Conservation (phyloP, 2,329 filamentous ascomycete genomes). For the Teratosphaeria zuluensis region DNA sequence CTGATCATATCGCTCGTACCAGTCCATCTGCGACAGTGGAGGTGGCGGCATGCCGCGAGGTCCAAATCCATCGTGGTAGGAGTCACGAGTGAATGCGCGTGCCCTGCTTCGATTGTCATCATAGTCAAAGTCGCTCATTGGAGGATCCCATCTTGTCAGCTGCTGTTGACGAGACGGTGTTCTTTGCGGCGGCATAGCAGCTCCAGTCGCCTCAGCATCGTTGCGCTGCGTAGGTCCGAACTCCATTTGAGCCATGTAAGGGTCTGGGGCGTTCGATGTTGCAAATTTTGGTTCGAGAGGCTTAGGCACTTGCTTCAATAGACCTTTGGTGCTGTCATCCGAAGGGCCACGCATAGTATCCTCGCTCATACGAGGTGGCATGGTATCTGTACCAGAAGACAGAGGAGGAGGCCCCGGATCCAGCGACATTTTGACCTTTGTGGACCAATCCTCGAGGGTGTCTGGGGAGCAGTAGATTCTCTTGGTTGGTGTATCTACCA, state of each 20-base stretch:
- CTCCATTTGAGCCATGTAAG: conserved; percentile 6
- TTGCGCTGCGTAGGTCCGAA: conserved; percentile 1
- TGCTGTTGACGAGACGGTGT: conserved; percentile 13
- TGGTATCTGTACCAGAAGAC: not conserved
- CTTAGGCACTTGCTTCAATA: conserved; percentile 1
- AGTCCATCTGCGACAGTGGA: conserved; percentile 5
- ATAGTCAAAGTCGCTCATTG: conserved; percentile 14
- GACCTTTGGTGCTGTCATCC: conserved; percentile 6
- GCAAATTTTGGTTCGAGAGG: conserved; percentile 1
- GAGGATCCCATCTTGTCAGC: conserved; percentile 15
- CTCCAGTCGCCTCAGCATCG: conserved; percentile 3
- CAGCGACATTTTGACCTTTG: conserved; percentile 1
- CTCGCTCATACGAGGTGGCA: conserved; percentile 1
- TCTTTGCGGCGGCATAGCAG: conserved; percentile 7
- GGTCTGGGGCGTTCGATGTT: not conserved
- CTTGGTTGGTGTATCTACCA: not conserved
- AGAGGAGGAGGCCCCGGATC: not conserved
- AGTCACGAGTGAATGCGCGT: conserved; percentile 10
- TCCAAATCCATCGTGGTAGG: conserved; percentile 15
- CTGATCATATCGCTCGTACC: conserved; percentile 14
- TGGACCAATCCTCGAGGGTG: not conserved
- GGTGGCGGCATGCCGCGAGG: conserved; percentile 7
- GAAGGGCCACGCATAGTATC: conserved; percentile 4
- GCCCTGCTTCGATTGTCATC: conserved; percentile 10
- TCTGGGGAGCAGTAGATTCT: not conserved